phyloP scores from a whole-genome alignment of 169 alveolate genomes.

The Cryptosporidium bovis region DNA sequence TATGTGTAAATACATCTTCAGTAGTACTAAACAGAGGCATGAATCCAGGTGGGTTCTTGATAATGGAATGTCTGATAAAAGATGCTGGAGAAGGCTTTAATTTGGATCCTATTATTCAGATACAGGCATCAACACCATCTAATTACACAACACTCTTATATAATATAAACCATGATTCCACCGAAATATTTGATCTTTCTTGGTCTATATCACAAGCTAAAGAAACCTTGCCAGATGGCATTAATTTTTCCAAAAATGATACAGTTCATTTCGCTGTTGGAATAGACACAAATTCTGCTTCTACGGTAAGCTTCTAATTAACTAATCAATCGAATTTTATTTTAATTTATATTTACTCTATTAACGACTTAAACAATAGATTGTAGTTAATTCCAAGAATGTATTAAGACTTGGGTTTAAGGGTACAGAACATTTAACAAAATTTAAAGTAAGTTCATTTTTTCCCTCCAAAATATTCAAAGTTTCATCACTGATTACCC shows the following conservation, averaged over 20 bases:
- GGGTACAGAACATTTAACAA: slow-evolving; percentile 11
- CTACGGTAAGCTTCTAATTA: slow-evolving; percentile 42
- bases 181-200: slow-evolving; percentile 30
- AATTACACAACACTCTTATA: slow-evolving; percentile 29
- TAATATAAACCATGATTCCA: slow-evolving; percentile 51
- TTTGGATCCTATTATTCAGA: slow-evolving; percentile 30
- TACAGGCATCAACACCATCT: slow-evolving; percentile 47
- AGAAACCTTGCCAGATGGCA: slow-evolving; percentile 19
- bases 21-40: slow-evolving; percentile 43
- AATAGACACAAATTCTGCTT: slow-evolving; percentile 37
- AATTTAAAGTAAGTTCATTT: slow-evolving; percentile 32
- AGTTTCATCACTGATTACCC: not conserved
- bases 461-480: not conserved
- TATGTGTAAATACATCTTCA: slow-evolving; percentile 54
- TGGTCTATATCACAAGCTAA: slow-evolving; percentile 43
- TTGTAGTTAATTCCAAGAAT: slow-evolving; percentile 50
- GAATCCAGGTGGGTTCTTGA: slow-evolving; percentile 64
- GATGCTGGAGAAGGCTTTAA: slow-evolving; percentile 31
- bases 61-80: slow-evolving; percentile 12
- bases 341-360: not conserved
- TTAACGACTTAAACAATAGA: not conserved
- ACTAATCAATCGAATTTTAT: not conserved
- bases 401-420: slow-evolving; percentile 39
- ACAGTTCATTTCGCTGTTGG: slow-evolving; percentile 57
- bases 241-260: slow-evolving; percentile 31